Evolutionary conservation across 2,329 filamentous ascomycete genomes (phyloP).

Genomic region (Ophiosphaerella herpotricha): DNA sequence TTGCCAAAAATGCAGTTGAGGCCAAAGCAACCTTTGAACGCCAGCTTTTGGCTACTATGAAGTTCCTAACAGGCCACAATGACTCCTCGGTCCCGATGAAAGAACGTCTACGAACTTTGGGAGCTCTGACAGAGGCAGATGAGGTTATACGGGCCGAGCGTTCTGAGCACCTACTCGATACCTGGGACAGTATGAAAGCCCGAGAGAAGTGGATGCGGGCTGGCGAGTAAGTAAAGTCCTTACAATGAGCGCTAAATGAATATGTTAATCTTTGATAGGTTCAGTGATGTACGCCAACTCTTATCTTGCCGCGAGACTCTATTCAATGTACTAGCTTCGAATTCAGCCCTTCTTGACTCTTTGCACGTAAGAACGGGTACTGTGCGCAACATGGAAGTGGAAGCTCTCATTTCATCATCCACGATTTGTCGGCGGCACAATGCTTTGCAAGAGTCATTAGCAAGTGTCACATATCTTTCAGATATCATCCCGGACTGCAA

Average conservation of each 20-base stretch:
- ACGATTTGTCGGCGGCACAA: slow-evolving; percentile 78
- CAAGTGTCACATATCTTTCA: slow-evolving; percentile 80
- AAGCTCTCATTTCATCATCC: slow-evolving; percentile 76
- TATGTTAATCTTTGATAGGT: slow-evolving; percentile 53
- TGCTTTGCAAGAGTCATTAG: slow-evolving; percentile 83
- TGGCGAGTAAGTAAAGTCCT: slow-evolving; percentile 65
- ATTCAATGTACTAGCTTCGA: slow-evolving; percentile 77
- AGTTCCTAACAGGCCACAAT: slow-evolving; percentile 32
- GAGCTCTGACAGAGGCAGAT: slow-evolving; percentile 79
- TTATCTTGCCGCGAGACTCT: slow-evolving; percentile 82
- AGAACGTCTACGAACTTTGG: slow-evolving; percentile 54
- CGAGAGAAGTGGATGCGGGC: slow-evolving; percentile 81
- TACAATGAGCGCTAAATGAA: not conserved
- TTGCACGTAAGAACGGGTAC: slow-evolving; percentile 66
- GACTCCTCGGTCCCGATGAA: slow-evolving; percentile 31
- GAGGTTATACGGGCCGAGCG: slow-evolving; percentile 70
- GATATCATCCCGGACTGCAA: slow-evolving; percentile 73
- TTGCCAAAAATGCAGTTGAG: slow-evolving; percentile 60
- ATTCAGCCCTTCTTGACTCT: slow-evolving; percentile 64
- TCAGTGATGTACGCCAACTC: slow-evolving; percentile 78
- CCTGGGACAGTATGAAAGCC: slow-evolving; percentile 66
- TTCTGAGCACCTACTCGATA: slow-evolving; percentile 63
- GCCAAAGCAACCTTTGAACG: slow-evolving; percentile 66
- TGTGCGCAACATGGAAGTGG: slow-evolving; percentile 73
- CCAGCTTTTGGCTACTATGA: slow-evolving; percentile 58